Evolutionary conservation across 2,329 filamentous ascomycete species (phyloP).

Genomic region (Diaporthe citrichinensis): DNA sequence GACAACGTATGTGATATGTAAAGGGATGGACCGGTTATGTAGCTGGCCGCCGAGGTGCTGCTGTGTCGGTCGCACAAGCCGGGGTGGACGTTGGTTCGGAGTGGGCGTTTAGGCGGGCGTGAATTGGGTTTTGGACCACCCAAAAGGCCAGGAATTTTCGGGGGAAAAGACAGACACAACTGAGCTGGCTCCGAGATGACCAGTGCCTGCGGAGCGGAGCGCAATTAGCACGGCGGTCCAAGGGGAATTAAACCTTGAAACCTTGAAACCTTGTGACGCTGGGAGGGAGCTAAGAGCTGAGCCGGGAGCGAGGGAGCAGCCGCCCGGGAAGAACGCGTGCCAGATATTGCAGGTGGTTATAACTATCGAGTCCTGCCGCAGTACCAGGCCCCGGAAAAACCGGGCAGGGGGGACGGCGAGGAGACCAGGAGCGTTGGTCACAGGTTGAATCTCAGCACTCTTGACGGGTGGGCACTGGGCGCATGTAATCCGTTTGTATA

Average conservation of each 20-base stretch:
- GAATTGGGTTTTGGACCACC: background rate
- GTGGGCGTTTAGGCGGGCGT: background rate
- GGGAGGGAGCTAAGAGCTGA: conserved; percentile 5
- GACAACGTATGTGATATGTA: conserved; percentile 6
- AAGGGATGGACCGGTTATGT: conserved; percentile 8
- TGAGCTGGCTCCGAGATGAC: background rate
- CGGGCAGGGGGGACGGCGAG: background rate
- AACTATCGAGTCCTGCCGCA: conserved; percentile 1
- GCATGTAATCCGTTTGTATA: conserved; percentile 2
- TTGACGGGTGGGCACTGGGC: background rate
- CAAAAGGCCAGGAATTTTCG: background rate
- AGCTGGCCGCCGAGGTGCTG: background rate
- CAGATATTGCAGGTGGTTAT: conserved; percentile 3
- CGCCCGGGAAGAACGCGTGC: background rate
- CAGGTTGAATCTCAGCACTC: background rate
- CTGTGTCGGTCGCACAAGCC: conserved; percentile 19
- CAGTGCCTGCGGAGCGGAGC: conserved; percentile 11
- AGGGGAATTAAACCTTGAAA: background rate
- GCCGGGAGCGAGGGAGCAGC: conserved; percentile 18
- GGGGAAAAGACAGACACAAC: background rate
- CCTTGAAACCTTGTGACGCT: conserved; percentile 3
- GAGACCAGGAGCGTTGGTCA: conserved; percentile 6
- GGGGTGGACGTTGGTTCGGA: background rate
- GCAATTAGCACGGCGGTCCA: conserved; percentile 1
- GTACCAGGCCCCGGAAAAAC: background rate